phyloP scores from a whole-genome alignment of 2,329 filamentous ascomycete genomes.

The Botrytis porri region DNA sequence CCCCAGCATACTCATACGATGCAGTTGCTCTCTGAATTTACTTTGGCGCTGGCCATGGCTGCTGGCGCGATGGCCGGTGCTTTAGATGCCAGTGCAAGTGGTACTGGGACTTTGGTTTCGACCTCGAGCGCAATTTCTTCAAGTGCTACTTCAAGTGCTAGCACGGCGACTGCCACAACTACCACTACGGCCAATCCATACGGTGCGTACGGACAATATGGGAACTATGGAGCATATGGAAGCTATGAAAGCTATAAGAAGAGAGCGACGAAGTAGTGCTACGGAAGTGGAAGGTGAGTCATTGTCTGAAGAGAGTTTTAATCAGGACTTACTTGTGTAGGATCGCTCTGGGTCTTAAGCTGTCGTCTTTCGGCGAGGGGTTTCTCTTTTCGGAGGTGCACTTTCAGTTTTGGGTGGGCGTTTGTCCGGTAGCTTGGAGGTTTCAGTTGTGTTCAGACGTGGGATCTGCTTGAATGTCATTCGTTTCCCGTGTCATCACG shows the following conservation, averaged over 20 bases:
- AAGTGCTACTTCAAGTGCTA: background rate
- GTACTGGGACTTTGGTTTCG: background rate
- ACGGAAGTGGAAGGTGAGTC: background rate
- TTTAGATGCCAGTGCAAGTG: constrained; percentile 1
- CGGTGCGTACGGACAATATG: constrained; percentile 13
- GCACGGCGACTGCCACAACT: background rate
- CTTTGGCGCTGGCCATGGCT: background rate
- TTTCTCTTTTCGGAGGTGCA: background rate
- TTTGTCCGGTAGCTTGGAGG: background rate
- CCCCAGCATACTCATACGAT: background rate
- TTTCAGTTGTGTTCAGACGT: background rate
- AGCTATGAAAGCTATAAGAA: constrained; percentile 18
- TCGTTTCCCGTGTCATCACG: background rate
- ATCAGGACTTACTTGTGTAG: background rate
- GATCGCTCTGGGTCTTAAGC: background rate
- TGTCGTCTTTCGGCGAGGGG: rapidly evolving
- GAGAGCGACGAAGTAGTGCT: background rate
- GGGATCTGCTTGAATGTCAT: background rate
- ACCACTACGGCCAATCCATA: background rate
- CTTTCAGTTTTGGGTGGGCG: background rate
- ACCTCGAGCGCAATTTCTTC: background rate
- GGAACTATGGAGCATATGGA: constrained; percentile 17
- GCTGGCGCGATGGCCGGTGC: background rate
- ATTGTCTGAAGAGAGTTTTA: background rate
- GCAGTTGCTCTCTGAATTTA: background rate